Evolutionary conservation across 1,139 yeast genomes (phyloP).

Genomic region (Candida sanyaensis): DNA sequence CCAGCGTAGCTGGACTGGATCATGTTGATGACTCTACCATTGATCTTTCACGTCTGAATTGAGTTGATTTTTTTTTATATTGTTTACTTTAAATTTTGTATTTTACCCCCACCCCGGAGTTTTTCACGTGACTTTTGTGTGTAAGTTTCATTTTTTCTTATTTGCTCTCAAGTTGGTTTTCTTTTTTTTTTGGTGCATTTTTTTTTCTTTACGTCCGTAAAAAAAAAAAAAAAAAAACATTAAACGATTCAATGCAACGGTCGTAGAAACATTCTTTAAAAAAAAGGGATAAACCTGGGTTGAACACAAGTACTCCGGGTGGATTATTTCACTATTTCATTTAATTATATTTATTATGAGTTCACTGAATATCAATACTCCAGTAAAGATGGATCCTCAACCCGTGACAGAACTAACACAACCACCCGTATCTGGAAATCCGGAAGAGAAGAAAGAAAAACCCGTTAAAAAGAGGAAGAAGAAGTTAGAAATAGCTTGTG

Average conservation of each 20-base stretch:
- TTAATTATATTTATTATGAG: neutral
- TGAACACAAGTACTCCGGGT: neutral
- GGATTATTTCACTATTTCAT: neutral
- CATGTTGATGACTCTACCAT: constrained; percentile 12
- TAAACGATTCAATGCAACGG: neutral
- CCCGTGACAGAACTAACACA: neutral
- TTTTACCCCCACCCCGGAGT: neutral
- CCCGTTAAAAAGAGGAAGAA: constrained; percentile 32
- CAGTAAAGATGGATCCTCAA: neutral
- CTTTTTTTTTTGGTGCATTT: neutral
- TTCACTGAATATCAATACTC: neutral
- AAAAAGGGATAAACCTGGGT: neutral
- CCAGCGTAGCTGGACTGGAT: constrained; percentile 2
- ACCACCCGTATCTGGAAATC: neutral
- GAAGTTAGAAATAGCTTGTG: constrained; percentile 75
- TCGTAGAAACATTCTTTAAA: neutral
- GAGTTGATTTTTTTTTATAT: neutral
- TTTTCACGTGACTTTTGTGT: neutral
- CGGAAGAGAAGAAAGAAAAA: constrained; percentile 4
- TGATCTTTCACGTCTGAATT: constrained; percentile 3
- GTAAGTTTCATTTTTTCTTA: neutral
- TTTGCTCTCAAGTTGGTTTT: neutral
- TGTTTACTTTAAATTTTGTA: neutral
- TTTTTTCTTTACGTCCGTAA: neutral
- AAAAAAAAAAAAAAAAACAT: neutral